Conservation (phyloP, 1,284 basidiomycete genomes). For the Paramarasmius palmivorus region DNA sequence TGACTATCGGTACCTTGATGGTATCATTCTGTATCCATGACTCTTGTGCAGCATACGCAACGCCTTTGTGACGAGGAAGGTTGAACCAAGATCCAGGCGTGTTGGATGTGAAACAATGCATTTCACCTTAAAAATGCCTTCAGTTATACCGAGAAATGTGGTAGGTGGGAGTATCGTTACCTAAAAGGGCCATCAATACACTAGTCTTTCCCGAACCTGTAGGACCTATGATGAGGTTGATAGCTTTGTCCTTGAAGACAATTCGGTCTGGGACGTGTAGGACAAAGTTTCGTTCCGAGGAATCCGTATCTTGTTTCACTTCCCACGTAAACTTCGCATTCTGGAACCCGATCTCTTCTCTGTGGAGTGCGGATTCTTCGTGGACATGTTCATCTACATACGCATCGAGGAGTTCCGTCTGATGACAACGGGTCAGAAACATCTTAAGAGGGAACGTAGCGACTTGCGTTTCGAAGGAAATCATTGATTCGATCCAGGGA, state of each 20-base stretch:
- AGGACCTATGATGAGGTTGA: conserved; percentile 66
- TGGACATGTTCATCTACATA: conserved; percentile 32
- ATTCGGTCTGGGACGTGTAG: conserved; percentile 51
- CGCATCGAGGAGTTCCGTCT: conserved; percentile 52
- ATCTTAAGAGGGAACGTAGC: no score
- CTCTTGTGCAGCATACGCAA: conserved; percentile 79
- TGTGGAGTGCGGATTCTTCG: conserved; percentile 22
- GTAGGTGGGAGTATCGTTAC: no score
- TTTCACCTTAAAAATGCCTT: no score
- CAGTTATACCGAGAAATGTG: no score
- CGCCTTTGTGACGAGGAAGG: conserved; percentile 64
- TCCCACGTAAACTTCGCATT: conserved; percentile 47
- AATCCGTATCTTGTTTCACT: conserved; percentile 20
- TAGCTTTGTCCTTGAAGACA: conserved; percentile 51
- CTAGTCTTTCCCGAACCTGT: conserved; percentile 48
- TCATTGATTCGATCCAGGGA: conserved; percentile 42
- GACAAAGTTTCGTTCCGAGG: conserved; percentile 42
- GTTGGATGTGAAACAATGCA: conserved; percentile 30
- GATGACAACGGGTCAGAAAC: background rate
- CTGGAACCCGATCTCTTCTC: conserved; percentile 39
- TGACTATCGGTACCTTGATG: conserved; percentile 34
- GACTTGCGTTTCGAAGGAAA: conserved; percentile 37
- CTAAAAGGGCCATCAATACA: conserved; percentile 55
- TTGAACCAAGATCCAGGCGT: conserved; percentile 60
- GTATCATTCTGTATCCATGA: conserved; percentile 70